Evolutionary conservation across 2,329 filamentous ascomycete genomes (phyloP), one percentile per base, ranked within the genome.

Genomic region (Nigrospora sphaerica): DNA sequence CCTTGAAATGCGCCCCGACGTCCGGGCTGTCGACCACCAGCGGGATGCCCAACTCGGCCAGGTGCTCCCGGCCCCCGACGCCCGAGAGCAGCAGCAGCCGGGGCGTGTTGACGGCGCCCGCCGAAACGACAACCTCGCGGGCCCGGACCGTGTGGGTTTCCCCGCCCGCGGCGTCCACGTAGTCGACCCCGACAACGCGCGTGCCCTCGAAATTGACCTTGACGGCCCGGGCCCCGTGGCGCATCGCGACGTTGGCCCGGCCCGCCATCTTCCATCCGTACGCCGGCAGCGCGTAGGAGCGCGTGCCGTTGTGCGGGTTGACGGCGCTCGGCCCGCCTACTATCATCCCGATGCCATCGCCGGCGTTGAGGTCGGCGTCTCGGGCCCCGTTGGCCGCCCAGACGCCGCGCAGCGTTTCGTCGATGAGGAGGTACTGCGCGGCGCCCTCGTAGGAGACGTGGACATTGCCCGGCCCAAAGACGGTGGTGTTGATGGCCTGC

Each of bases 181-280:
- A 69, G 18, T 65, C 60, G 1, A 70, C 58, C 1, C 64, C 63
- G 14, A 58, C 49, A 7, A 66, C 67, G 44, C 53, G 60, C 42
- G 44, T 54, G 17, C 55, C 57, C 18, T 56, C 49, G 49, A 69
- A 68, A 43, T 60, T 56, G 34, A 68, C 51, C 46, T 62, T 65
- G 1, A 59, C 62, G 4, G 59, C 66, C 17, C 67, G 53, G 6
- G 59, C 53, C 28, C 58, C 54, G 23, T 49, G 49, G 5, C 46
- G n/a, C 5, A 53, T n/a, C n/a, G 50, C 14, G 31, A 51, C 19
- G 31, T 55, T 55, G 4, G 49, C 32, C 7, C 48, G 45, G 14
- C 17, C 32, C 6, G 45, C 47, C 14, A 47, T 16, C 14, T 34
- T 31, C 6, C 40, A 52, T 17, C 54, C 54, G 19, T 47, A 55